Evolutionary conservation across 1,284 basidiomycete genomes (phyloP).

Genomic region (Wolfiporia cocos): DNA sequence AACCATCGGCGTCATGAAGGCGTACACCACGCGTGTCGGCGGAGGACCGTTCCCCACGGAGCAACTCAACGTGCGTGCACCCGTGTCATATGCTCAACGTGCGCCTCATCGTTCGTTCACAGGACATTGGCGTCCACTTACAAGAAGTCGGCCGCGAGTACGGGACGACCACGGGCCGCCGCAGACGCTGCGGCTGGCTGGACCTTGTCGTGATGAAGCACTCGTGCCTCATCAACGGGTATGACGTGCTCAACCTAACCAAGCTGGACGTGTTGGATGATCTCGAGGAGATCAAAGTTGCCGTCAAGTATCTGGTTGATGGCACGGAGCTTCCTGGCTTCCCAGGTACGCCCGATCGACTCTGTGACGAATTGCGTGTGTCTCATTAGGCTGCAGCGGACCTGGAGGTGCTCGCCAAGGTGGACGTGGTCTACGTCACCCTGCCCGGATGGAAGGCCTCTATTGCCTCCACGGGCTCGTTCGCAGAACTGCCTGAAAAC

Average conservation of each 20-base stretch:
- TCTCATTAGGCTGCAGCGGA: too few relatives aligned
- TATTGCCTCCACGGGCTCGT: conserved; percentile 64
- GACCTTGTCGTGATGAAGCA: conserved; percentile 94
- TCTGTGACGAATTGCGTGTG: too few relatives aligned
- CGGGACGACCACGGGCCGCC: conserved; percentile 88
- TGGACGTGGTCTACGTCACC: conserved; percentile 87
- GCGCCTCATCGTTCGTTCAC: not conserved
- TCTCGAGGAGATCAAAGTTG: conserved; percentile 87
- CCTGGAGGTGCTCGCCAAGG: conserved; percentile 75
- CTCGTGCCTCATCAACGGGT: conserved; percentile 94
- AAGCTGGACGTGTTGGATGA: conserved; percentile 93
- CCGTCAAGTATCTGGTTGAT: conserved; percentile 74
- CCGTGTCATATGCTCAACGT: not conserved
- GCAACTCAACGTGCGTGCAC: conserved; percentile 70
- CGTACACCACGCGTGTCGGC: conserved; percentile 96
- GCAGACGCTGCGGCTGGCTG: conserved; percentile 94
- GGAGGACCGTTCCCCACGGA: conserved; percentile 98
- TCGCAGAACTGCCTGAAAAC: conserved; percentile 80
- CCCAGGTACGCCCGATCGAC: conserved; percentile 78
- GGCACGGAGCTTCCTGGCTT: conserved; percentile 81
- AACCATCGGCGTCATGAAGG: conserved; percentile 92
- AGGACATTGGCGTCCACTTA: conserved; percentile 82
- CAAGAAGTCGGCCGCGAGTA: conserved; percentile 94
- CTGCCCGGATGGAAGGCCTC: conserved; percentile 90
- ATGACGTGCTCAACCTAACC: conserved; percentile 90